Conservation (phyloP, 257 asterid genomes). For the Fraxinus cuspidata region DNA sequence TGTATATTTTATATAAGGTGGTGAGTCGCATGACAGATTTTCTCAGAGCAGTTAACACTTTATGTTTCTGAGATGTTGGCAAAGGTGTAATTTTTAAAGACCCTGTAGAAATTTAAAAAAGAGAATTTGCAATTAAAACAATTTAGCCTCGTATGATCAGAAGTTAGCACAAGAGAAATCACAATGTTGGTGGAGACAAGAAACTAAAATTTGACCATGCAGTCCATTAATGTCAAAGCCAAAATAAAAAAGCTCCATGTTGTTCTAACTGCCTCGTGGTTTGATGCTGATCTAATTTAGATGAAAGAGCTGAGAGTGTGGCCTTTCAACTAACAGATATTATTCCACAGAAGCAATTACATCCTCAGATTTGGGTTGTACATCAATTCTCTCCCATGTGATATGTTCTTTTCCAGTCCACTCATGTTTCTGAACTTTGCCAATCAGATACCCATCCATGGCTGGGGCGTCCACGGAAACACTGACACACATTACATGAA, state of each 20-base stretch:
- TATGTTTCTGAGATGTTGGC: slow-evolving; percentile 46
- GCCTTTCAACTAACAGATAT: slow-evolving; percentile 30
- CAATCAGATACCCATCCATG: slow-evolving; percentile 36
- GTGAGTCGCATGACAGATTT: slow-evolving; percentile 77
- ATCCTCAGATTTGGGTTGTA: slow-evolving; percentile 60
- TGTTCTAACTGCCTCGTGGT: slow-evolving; percentile 15
- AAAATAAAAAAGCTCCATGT: slow-evolving; percentile 1
- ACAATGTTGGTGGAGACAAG: background rate
- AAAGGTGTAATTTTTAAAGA: slow-evolving; percentile 29
- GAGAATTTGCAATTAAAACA: background rate
- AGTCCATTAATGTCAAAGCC: background rate
- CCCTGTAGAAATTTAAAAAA: slow-evolving; percentile 34
- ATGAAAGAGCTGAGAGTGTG: slow-evolving; percentile 30
- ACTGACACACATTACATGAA: slow-evolving; percentile 84
- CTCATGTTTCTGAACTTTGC: slow-evolving; percentile 66
- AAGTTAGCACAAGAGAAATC: slow-evolving; percentile 8
- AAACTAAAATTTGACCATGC: background rate
- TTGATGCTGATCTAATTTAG: slow-evolving; percentile 46
- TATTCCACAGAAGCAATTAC: slow-evolving; percentile 24
- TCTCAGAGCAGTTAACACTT: slow-evolving; percentile 68
- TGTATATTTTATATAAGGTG: slow-evolving; percentile 48
- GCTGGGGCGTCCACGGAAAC: slow-evolving; percentile 43
- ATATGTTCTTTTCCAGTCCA: slow-evolving; percentile 76
- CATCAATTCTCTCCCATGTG: slow-evolving; percentile 73
- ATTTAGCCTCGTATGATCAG: background rate